Conservation (phyloP, 495 filamentous ascomycete species). For the Barbatosphaeria neglecta region DNA sequence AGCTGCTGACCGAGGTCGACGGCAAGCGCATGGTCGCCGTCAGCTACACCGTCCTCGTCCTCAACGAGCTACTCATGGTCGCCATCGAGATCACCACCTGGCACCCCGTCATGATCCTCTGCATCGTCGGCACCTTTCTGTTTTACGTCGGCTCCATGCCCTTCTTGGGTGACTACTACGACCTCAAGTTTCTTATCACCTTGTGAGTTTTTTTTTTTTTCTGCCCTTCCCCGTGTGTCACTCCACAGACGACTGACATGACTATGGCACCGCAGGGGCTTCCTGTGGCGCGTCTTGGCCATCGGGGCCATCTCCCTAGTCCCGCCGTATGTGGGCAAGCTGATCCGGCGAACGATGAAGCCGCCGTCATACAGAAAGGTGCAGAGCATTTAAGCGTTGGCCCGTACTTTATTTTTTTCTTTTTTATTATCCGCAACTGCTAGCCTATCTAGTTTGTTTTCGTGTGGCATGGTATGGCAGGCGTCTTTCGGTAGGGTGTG, state of each 20-base stretch:
- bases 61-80: slow-evolving; percentile 96
- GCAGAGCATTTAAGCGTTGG: slow-evolving; percentile 39
- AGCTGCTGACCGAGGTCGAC: slow-evolving; percentile 69
- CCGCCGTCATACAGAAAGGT: slow-evolving; percentile 97
- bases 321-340: slow-evolving; percentile 78
- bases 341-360: slow-evolving; percentile 69
- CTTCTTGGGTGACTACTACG: slow-evolving; percentile 82
- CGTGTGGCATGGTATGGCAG: too few relatives aligned
- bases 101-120: slow-evolving; percentile 87
- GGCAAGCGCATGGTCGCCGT: slow-evolving; percentile 72
- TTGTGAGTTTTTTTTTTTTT: slow-evolving; percentile 27
- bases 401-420: neutral
- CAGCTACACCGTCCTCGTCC: slow-evolving; percentile 79
- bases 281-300: slow-evolving; percentile 77
- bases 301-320: slow-evolving; percentile 68
- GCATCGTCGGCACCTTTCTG: slow-evolving; percentile 66
- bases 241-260: slow-evolving; percentile 1
- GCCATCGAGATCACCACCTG: slow-evolving; percentile 92
- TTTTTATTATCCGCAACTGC: too few relatives aligned
- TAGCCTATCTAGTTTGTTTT: too few relatives aligned
- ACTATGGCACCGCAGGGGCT: slow-evolving; percentile 49
- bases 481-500: too few relatives aligned
- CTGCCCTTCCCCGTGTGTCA: neutral
- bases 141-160: slow-evolving; percentile 76
- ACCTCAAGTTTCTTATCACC: slow-evolving; percentile 66